phyloP scores from a whole-genome alignment of 2,329 filamentous ascomycete genomes.

The Colletotrichum tanaceti region DNA sequence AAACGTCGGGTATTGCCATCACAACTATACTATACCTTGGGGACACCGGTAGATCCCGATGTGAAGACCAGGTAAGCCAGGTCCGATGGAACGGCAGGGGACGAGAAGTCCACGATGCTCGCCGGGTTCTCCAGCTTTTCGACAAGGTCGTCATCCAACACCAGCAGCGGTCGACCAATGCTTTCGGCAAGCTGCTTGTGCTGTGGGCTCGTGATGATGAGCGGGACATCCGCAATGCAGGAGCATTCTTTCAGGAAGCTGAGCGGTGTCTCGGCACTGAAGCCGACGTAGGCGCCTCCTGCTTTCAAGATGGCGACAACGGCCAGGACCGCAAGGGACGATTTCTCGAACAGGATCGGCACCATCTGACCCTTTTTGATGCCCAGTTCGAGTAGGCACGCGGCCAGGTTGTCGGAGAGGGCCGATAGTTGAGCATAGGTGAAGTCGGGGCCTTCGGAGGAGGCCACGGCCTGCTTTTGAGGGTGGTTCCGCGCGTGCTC shows the following conservation, averaged over 20 bases:
- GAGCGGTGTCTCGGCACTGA: slow-evolving; percentile 13
- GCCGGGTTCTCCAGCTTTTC: slow-evolving; percentile 37
- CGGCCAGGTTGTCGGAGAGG: slow-evolving; percentile 52
- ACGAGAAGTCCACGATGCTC: background rate
- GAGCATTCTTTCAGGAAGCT: slow-evolving; percentile 16
- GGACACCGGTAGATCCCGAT: slow-evolving; percentile 59
- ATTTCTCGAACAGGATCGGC: slow-evolving; percentile 77
- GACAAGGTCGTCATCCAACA: slow-evolving; percentile 51
- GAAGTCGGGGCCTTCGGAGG: slow-evolving; percentile 43
- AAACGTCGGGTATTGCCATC: background rate
- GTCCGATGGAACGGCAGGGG: slow-evolving; percentile 28
- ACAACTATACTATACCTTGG: slow-evolving; percentile 52
- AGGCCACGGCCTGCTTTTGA: slow-evolving; percentile 9
- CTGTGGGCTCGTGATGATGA: slow-evolving; percentile 1
- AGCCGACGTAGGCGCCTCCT: slow-evolving; percentile 53
- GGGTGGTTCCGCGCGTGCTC: background rate
- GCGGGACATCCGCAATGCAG: background rate
- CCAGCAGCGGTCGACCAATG: background rate
- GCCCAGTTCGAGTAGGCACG: slow-evolving; percentile 61
- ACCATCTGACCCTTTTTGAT: slow-evolving; percentile 67
- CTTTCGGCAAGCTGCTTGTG: background rate
- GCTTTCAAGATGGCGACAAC: slow-evolving; percentile 77
- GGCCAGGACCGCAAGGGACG: slow-evolving; percentile 72
- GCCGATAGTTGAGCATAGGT: slow-evolving; percentile 55
- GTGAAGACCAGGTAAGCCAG: slow-evolving; percentile 51